Percentiles rank a stretch among this genome's conserved stretches.
phyloP scores from a whole-genome alignment of 768 basidiomycete species.

The Boletus tomentosulus region DNA sequence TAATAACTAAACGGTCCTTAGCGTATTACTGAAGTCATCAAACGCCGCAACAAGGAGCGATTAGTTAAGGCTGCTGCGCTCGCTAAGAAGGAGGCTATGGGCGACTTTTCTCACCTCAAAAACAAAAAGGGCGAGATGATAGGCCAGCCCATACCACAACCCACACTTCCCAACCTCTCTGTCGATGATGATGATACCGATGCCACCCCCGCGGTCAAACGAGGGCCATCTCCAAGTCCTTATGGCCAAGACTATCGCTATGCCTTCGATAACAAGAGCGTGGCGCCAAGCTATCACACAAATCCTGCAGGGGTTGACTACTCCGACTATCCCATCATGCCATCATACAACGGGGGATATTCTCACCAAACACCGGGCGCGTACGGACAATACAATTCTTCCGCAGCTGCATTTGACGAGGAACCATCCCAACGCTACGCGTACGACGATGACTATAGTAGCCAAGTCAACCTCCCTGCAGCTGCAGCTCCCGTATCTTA shows the following conservation, averaged over 20 bases:
- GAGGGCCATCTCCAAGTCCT: constrained; percentile 50
- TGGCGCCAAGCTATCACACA: constrained; percentile 34
- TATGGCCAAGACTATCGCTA: constrained; percentile 57
- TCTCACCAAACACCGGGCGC: constrained; percentile 50
- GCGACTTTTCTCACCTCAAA: constrained; percentile 88
- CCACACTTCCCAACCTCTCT: constrained; percentile 90
- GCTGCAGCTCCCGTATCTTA: constrained; percentile 58
- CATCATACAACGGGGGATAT: constrained; percentile 64
- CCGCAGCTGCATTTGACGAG: constrained; percentile 50
- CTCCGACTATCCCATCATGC: constrained; percentile 65
- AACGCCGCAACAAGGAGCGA: constrained; percentile 84
- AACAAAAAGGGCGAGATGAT: constrained; percentile 88
- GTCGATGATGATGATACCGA: constrained; percentile 68
- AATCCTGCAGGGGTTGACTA: constrained; percentile 41
- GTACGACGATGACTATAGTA: constrained; percentile 70
- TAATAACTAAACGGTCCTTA: constrained; percentile 29
- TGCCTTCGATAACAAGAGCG: constrained; percentile 44
- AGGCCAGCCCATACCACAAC: constrained; percentile 81
- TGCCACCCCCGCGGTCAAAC: constrained; percentile 51
- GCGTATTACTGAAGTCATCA: constrained; percentile 93
- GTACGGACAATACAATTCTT: constrained; percentile 56
- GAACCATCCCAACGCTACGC: constrained; percentile 45
- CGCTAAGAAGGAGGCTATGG: constrained; percentile 87
- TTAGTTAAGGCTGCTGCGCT: constrained; percentile 73
- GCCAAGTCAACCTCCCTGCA: constrained; percentile 53